Base-by-base conservation (phyloP, 2,329 filamentous ascomycete species). In the Aspergillus sp. region DNA sequence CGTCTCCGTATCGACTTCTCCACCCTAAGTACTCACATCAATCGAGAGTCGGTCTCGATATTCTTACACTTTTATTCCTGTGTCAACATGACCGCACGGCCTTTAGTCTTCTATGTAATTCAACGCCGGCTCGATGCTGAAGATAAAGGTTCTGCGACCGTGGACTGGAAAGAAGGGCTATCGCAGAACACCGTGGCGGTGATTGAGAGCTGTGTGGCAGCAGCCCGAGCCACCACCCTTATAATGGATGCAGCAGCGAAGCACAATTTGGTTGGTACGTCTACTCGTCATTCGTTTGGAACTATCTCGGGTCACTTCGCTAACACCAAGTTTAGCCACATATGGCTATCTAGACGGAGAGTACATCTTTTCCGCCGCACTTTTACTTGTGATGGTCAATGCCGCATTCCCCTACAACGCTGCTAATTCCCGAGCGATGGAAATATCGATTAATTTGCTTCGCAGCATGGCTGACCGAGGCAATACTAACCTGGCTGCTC, bases 261-360 rank as follows among this genome's bases (percentile, higher is more conserved):
- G 63, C 78, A 82, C 60, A 78, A 84, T 59, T 75, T 85, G 9
- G 77, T 85, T 10, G 81, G 80, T 81, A 72, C 63, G 77, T 59
- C 64, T 36, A 7, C 28, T 30, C 28, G 9, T 10, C 9, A n/a
- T 38, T 30, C 4, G 12, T 4, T 23, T 15, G 3, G 9, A 8
- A 2, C 3, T 9, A 6, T 3, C n/a, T 4, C 5, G 9, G 4
- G 2, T 19, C 2, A 8, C 5, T 17, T 32, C 2, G n/a, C 13
- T 21, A 25, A 53, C 23, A n/a, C 10, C 8, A 1, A 6, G 12
- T 10, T n/a, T 15, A 78, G 81, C 83, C 19, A 85, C 83, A 0
- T 85, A 84, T 65, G 84, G 84, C 23, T 86, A 84, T 67, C 83
- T 85, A 75, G 84, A 86, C 60, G 80, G 81, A 15, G 84, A 86